Base-by-base conservation (phyloP, 441 rosid genomes). In the Arabidopsis lyrata region DNA sequence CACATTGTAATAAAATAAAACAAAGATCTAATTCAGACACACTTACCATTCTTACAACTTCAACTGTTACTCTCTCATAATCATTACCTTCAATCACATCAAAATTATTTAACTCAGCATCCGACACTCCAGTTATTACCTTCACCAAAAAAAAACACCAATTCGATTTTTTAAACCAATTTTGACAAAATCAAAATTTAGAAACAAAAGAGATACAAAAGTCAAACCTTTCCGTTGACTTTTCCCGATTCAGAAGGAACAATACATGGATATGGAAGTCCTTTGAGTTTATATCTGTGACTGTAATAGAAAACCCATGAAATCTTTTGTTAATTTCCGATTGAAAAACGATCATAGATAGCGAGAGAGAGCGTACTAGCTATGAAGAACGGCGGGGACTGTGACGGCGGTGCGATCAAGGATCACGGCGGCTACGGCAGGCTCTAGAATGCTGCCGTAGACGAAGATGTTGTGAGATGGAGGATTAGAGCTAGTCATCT, bases 241-340 rank as follows among this genome's bases (percentile, higher is more conserved):
- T 61, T 77, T 79, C 81, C 72, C 31, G 77, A 83, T 24, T 77
- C 82, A 6, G 80, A 81, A 0, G 98, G 97, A 10, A 87, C 81
- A 78, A 94, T 86, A 54, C 96, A 95, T 0, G 98, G 98, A 86
- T 91, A 88, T 44, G 87, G 83, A 15, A 91, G 87, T 13, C 84
- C 97, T 82, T 81, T 85, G 53, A 93, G 85, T 83, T 90, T 86
- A 65, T 87, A 91, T 70, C 91, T 87, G 60, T 83, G 92, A 78
- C 98, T 93, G 87, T n/a, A n/a, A n/a, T 82, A 49, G 1, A 52
- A 5, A 6, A 59, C 10, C 13, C 45, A 36, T 8, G 34, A n/a
- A 34, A 68, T 44, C 6, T 11, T 6, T 29, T 14, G 34, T 15
- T 41, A 18, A 16, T 58, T 10, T 1, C 10, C 10, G 12, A 44